Base-by-base conservation (phyloP, 177 flowering plant species). In the Tripterygium wilfordii region DNA sequence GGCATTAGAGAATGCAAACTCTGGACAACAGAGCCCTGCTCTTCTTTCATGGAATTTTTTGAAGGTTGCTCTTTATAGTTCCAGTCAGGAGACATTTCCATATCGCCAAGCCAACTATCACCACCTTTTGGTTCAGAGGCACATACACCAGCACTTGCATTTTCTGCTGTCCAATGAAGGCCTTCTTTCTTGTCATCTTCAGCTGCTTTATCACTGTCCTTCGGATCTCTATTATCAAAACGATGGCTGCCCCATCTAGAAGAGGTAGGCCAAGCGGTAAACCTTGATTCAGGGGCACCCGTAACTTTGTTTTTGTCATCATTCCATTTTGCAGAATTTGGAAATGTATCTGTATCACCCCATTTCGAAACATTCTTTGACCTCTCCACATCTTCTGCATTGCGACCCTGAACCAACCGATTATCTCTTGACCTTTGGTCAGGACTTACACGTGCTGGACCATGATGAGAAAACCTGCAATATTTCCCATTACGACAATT, bases 51-150 rank as follows among this genome's bases (percentile, higher is more conserved):
- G 8, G 27, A 24, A 15, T 53, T 43, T 4, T 51, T 69, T 5
- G 58, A 49, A 37, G 78, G 10, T 43, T 38, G 40, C 15, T 57
- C 43, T 17, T 33, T 25, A 24, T 53, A 57, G 37, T 69, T 61
- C 78, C 78, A 74, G 5, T 67, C 72, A 45, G 72, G 68, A 33
- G 78, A 69, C 72, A 66, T 69, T 16, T 66, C 63, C 57, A 57
- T 51, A 51, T 61, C 75, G 36, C 48, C 65, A 28, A 55, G 53
- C 61, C 58, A 64, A 18, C 52, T 56, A 8, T 52, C 62, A 27
- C 40, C 16, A 52, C 47, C 58, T 53, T 42, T 64, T 19, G 42
- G 8, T 49, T 64, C 57, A 38, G 61, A 40, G 33, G 21, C 15
- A 25, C 32, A 35, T 1, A 15, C 23, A 18, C 15, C 26, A 25